These are phyloP conservation scores for Chrysanthemum makinoi DNA, from an alignment of 129 eudicot species.

Conservation along the genomic window DNA sequence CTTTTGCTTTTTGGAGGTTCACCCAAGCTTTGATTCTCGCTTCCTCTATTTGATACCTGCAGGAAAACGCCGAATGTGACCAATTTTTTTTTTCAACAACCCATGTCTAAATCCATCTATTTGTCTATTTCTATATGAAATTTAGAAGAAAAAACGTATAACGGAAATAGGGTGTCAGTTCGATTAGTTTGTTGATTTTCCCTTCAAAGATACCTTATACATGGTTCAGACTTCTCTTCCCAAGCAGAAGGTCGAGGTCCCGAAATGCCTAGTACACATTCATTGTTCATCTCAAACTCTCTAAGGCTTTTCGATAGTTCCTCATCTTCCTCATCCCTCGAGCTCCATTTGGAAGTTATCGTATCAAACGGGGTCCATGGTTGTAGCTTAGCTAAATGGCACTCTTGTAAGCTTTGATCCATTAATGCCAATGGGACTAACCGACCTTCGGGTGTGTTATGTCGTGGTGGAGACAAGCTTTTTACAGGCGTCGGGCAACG, in stretches of 20 bases:
- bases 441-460: slow-evolving; percentile 67
- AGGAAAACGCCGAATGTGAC: slow-evolving; percentile 13
- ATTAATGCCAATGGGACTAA: slow-evolving; percentile 27
- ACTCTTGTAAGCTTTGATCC: slow-evolving; percentile 41
- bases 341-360: slow-evolving; percentile 59
- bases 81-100: background rate
- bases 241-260: slow-evolving; percentile 67
- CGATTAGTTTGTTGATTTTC: too few relatives aligned
- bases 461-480: slow-evolving; percentile 75
- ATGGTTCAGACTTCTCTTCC: slow-evolving; percentile 72
- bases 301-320: slow-evolving; percentile 82
- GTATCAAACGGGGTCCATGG: slow-evolving; percentile 52
- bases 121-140: background rate
- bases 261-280: slow-evolving; percentile 42
- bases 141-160: too few relatives aligned
- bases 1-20: slow-evolving; percentile 80
- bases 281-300: slow-evolving; percentile 55
- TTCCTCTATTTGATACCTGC: slow-evolving; percentile 86
- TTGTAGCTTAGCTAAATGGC: slow-evolving; percentile 67
- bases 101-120: background rate
- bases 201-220: slow-evolving; percentile 47
- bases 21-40: slow-evolving; percentile 92
- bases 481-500: slow-evolving; percentile 71
- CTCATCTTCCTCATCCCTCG: slow-evolving; percentile 86
- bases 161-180: too few relatives aligned